Evolutionary conservation across 1,139 yeast species (phyloP), one percentile per base, ranked within the genome.

Genomic region (Saccharomycopsis hybrid): DNA sequence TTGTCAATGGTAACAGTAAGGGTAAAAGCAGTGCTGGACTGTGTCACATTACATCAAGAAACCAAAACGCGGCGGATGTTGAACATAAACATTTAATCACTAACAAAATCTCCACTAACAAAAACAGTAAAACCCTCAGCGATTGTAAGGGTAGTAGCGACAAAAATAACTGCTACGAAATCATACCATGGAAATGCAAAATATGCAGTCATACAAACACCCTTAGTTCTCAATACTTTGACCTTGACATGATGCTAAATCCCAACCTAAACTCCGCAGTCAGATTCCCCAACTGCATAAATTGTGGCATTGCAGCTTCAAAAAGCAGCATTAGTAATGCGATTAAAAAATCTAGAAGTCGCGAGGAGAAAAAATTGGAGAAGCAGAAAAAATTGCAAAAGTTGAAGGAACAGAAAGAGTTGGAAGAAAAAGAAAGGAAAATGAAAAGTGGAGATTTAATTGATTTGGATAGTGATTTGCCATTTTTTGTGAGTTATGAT

Each of bases 121-220:
- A n/a, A n/a, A n/a, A n/a, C n/a, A n/a, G n/a, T n/a, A n/a, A n/a
- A n/a, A n/a, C n/a, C n/a, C n/a, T n/a, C n/a, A n/a, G n/a, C n/a
- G n/a, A n/a, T n/a, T n/a, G n/a, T n/a, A n/a, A n/a, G n/a, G n/a
- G n/a, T n/a, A n/a, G n/a, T n/a, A n/a, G n/a, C n/a, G n/a, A n/a
- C n/a, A n/a, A n/a, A n/a, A n/a, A n/a, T n/a, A n/a, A n/a, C n/a
- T n/a, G n/a, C n/a, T n/a, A n/a, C 47, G 44, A 32, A 50, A 49
- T n/a, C 5, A 42, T 46, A 9, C 36, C 24, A 11, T 53, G 55
- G 55, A 51, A 46, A 32, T 53, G 55, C 43, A 51, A 52, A 40
- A 51, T 51, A 5, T 53, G 55, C 36, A 5, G 13, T 13, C 42
- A 31, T 37, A 28, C 27, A n/a, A 53, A 53, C 36, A 13, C 11